Evolutionary conservation across 1,284 basidiomycete genomes (phyloP), one percentile per base, ranked within the genome.

Genomic region (Vanrija pseudolonga): DNA sequence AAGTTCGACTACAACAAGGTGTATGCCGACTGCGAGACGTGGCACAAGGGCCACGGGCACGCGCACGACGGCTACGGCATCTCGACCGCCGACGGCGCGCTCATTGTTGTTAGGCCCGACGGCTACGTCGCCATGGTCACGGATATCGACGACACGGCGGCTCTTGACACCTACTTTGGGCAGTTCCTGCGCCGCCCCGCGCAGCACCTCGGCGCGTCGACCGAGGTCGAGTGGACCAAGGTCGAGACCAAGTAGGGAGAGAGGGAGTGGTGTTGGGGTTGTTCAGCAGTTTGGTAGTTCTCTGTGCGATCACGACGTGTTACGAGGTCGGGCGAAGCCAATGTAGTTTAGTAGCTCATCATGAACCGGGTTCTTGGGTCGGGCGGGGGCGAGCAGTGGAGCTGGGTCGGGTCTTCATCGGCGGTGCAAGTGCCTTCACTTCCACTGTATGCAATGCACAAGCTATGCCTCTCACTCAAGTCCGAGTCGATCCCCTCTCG

Each of bases 81-180:
- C 38, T 62, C 68, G 48, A 32, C 47, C 3, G 38, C 50, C 43
- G 47, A 47, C 24, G 68, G 69, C 23, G 61, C 58, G 2, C 47
- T 69, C 9, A 48, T 68, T 6, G 67, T 70, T 23, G 44, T 69
- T 41, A 59, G 69, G 28, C 69, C 69, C 19, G 69, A 72, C 55
- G 67, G 68, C 14, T 64, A 63, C 44, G 45, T 64, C 20, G 62
- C 58, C 6, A 53, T 60, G 15, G 55, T 67, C 18, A 42, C 56
- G 12, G 53, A 51, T 20, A 41, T 72, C 20, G 62, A 68, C 42
- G 57, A 62, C 46, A 56, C 53, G 9, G 43, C 20, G 15, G 19
- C 22, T 17, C 47, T 61, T 45, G 51, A 59, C 51, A 20, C 45
- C 24, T 59, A 52, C 57, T 59, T 59, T 42, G 54, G 42, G 37